These are phyloP conservation scores for Chondrostereum purpureum DNA, from an alignment of 1,284 basidiomycete species.

Conservation along the genomic window DNA sequence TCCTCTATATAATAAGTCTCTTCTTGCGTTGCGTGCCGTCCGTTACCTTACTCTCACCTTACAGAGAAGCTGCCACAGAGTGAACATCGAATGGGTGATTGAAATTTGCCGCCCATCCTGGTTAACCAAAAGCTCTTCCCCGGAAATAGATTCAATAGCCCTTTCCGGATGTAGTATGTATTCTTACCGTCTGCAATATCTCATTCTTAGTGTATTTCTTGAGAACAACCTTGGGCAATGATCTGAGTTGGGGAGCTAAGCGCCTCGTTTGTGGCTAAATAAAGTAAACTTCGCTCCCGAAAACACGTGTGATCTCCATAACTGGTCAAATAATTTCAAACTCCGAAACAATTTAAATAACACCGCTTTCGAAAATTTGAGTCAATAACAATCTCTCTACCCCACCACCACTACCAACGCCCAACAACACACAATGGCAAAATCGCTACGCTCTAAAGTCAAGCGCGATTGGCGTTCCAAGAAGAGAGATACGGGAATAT, in stretches of 20 bases:
- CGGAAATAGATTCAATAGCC: background rate
- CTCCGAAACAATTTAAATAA: background rate
- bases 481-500: conserved; percentile 72
- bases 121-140: background rate
- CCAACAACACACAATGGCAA: conserved; percentile 64
- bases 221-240: too few species aligned
- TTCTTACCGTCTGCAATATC: background rate
- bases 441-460: conserved; percentile 85
- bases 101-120: background rate
- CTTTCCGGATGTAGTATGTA: background rate
- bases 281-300: too few species aligned
- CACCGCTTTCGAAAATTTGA: background rate
- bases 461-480: conserved; percentile 82
- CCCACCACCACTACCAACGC: conserved; percentile 10
- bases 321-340: background rate
- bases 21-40: conserved; percentile 10
- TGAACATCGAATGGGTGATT: conserved; percentile 10
- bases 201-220: background rate
- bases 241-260: too few species aligned
- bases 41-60: conserved; percentile 26
- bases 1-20: conserved; percentile 85
- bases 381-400: conserved; percentile 14
- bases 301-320: background rate
- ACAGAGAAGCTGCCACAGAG: conserved; percentile 66
- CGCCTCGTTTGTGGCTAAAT: too few species aligned